phyloP scores from a whole-genome alignment of 257 asterid species.

The Gynochthodes officinalis region DNA sequence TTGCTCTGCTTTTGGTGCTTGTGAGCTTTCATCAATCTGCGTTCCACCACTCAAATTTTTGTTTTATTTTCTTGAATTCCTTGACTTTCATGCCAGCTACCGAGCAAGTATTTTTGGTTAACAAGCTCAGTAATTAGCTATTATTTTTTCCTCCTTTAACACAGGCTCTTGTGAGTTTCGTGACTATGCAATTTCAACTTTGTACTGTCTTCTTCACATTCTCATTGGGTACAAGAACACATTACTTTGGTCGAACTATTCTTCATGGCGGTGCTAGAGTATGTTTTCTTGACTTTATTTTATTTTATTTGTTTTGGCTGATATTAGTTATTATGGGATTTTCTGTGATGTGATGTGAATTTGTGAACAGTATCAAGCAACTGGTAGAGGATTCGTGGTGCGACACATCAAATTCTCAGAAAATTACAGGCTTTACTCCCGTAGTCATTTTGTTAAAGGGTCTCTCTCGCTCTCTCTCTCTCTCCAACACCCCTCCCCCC shows the following conservation, averaged over 20 bases:
- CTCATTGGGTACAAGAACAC: conserved; percentile 93
- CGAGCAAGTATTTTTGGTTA: neutral
- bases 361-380: conserved; percentile 86
- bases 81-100: neutral
- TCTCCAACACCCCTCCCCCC: conserved; percentile 13
- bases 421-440: conserved; percentile 92
- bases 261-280: conserved; percentile 99
- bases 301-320: conserved; percentile 9
- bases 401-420: conserved; percentile 95
- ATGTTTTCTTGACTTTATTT: conserved; percentile 24
- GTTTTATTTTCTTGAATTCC: neutral
- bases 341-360: conserved; percentile 13
- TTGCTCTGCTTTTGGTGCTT: no score
- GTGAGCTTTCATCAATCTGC: no score
- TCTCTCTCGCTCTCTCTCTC: conserved; percentile 39
- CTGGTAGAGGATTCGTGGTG: conserved; percentile 96
- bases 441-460: conserved; percentile 99
- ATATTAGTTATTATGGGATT: conserved; percentile 4
- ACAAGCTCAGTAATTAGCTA: neutral
- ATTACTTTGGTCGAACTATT: conserved; percentile 96
- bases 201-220: conserved; percentile 91
- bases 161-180: conserved; percentile 91
- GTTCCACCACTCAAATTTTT: no score
- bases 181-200: conserved; percentile 98
- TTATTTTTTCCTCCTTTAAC: conserved; percentile 8